Conservation (phyloP, 2,329 filamentous ascomycete species). For the Tolypocladium ophioglossoides region DNA sequence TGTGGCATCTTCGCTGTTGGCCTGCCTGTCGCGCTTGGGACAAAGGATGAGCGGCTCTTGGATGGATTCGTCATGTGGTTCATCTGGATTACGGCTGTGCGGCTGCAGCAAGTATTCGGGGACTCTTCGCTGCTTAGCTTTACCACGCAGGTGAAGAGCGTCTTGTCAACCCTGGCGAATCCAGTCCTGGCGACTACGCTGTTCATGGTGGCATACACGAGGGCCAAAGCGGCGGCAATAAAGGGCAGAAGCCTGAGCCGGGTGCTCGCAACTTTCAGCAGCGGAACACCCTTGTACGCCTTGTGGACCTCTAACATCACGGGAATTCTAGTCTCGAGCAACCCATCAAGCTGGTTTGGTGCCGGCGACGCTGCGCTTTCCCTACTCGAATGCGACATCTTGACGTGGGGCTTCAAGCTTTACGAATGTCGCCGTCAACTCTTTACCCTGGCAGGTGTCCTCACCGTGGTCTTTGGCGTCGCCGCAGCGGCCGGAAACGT, state of each 20-base stretch:
- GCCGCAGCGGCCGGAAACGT: slow-evolving; percentile 30
- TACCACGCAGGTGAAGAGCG: slow-evolving; percentile 12
- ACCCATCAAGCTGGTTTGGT: slow-evolving; percentile 23
- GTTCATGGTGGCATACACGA: slow-evolving; percentile 31
- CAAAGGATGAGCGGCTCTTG: slow-evolving; percentile 26
- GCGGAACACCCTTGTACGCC: slow-evolving; percentile 22
- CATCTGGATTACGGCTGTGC: slow-evolving; percentile 34
- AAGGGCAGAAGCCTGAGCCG: slow-evolving; percentile 16
- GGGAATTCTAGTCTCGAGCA: slow-evolving; percentile 2
- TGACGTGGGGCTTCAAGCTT: slow-evolving; percentile 43
- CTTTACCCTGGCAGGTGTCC: slow-evolving; percentile 29
- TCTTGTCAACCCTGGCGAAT: slow-evolving; percentile 31
- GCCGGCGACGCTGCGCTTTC: slow-evolving; percentile 38
- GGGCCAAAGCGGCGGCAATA: slow-evolving; percentile 24
- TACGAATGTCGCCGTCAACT: slow-evolving; percentile 38
- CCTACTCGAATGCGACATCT: slow-evolving; percentile 38
- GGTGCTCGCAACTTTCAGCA: slow-evolving; percentile 19
- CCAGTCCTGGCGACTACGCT: slow-evolving; percentile 37
- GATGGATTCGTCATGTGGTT: slow-evolving; percentile 37
- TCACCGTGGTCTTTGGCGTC: slow-evolving; percentile 25
- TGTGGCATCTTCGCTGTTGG: slow-evolving; percentile 25
- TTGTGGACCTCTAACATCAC: slow-evolving; percentile 20
- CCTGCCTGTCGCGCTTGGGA: slow-evolving; percentile 25
- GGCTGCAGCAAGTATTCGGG: slow-evolving; percentile 27
- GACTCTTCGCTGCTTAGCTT: background rate